Conservation (phyloP, 2,329 filamentous ascomycete species). For the Arthrobotrys megalospora region DNA sequence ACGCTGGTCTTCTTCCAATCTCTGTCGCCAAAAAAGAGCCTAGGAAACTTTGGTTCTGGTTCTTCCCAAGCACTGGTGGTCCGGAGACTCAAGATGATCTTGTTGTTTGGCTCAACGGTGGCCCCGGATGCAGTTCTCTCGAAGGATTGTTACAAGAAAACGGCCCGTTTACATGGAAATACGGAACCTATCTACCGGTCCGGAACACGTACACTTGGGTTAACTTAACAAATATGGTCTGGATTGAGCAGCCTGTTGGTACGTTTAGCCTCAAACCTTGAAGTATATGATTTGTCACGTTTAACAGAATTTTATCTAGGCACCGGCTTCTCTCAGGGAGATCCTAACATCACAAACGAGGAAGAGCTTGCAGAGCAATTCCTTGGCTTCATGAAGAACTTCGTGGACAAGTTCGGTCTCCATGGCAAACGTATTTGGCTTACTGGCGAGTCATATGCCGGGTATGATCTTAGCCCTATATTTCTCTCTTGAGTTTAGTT, state of each 20-base stretch:
- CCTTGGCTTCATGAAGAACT: constrained; percentile 84
- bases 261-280: background rate
- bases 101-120: constrained; percentile 76
- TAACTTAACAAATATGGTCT: constrained; percentile 82
- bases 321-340: constrained; percentile 79
- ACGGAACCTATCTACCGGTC: constrained; percentile 77
- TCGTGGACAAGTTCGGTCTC: constrained; percentile 78
- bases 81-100: constrained; percentile 73
- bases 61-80: constrained; percentile 74
- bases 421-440: constrained; percentile 80
- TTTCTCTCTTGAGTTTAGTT: background rate
- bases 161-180: constrained; percentile 79
- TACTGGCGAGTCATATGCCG: constrained; percentile 80
- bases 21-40: constrained; percentile 70
- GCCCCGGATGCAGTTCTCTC: constrained; percentile 74
- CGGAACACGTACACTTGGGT: constrained; percentile 81
- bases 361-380: constrained; percentile 80
- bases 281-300: constrained; percentile 25
- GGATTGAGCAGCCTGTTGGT: constrained; percentile 78
- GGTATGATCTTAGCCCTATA: constrained; percentile 69
- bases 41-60: constrained; percentile 77
- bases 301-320: constrained; percentile 67
- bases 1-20: constrained; percentile 76
- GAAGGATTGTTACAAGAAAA: constrained; percentile 82
- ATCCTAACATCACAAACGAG: constrained; percentile 76